Conservation (phyloP, 805 yeast species). For the Blastobotrys parvus region DNA sequence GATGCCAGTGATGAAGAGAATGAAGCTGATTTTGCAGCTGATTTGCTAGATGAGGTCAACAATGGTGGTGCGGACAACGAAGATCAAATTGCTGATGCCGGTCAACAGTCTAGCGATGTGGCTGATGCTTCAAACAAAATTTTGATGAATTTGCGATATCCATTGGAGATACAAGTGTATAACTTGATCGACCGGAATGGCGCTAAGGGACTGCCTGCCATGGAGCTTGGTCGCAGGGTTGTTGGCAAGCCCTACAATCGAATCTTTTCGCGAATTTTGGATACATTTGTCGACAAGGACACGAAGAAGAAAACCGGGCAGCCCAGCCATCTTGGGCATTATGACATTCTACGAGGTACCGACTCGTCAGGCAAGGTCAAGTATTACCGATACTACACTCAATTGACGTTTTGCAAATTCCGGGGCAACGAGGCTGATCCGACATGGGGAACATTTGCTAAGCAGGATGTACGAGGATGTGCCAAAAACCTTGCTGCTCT, state of each 20-base stretch:
- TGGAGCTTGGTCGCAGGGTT: constrained; percentile 41
- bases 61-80: constrained; percentile 20
- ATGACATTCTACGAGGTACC: constrained; percentile 47
- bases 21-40: constrained; percentile 21
- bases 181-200: constrained; percentile 38
- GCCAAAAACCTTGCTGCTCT: constrained; percentile 4
- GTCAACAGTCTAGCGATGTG: neutral
- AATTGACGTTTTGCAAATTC: constrained; percentile 31
- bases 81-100: neutral
- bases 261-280: constrained; percentile 45
- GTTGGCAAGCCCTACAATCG: constrained; percentile 50
- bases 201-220: constrained; percentile 49
- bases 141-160: constrained; percentile 46
- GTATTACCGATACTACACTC: constrained; percentile 57
- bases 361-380: constrained; percentile 70
- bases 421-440: constrained; percentile 23
- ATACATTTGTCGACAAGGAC: constrained; percentile 35
- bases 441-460: constrained; percentile 24
- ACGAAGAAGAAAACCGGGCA: constrained; percentile 24
- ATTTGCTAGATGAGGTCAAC: constrained; percentile 28
- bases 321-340: constrained; percentile 25
- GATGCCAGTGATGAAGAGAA: constrained; percentile 26
- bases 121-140: constrained; percentile 1
- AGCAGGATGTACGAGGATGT: constrained; percentile 6
- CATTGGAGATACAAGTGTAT: constrained; percentile 56